These are phyloP conservation scores for Ogataea naganishii DNA, from an alignment of 805 yeast species.

Conservation along the genomic window DNA sequence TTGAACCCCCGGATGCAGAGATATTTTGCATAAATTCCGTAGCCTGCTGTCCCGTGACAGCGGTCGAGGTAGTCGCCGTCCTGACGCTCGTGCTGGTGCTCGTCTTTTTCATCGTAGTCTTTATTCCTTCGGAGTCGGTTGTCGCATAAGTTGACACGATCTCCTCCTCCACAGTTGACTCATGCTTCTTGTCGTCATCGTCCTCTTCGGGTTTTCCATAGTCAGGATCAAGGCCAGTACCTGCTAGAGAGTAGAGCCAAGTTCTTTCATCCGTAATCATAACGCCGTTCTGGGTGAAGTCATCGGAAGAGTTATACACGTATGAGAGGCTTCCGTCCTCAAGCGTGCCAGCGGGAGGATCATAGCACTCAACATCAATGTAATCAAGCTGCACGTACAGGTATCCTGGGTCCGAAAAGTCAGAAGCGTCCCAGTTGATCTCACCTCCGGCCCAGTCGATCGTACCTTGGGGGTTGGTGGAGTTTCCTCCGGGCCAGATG, in stretches of 20 bases:
- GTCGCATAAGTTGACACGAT: background rate
- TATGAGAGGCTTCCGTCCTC: constrained; percentile 41
- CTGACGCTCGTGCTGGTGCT: background rate
- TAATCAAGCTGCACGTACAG: constrained; percentile 58
- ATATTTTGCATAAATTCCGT: constrained; percentile 2
- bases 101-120: background rate
- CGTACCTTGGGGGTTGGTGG: constrained; percentile 50
- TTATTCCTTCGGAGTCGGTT: background rate
- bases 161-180: background rate
- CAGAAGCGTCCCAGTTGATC: constrained; percentile 74
- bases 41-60: constrained; percentile 1
- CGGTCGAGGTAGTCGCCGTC: background rate
- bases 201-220: constrained; percentile 18
- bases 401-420: constrained; percentile 72
- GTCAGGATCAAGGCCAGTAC: constrained; percentile 58
- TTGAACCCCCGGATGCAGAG: background rate
- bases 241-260: constrained; percentile 48
- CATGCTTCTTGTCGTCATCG: background rate
- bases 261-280: constrained; percentile 57
- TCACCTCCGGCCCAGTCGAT: constrained; percentile 84
- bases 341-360: constrained; percentile 51
- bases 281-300: constrained; percentile 41
- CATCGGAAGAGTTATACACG: constrained; percentile 40
- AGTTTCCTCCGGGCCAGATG: constrained; percentile 70
- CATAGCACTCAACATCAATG: constrained; percentile 60